phyloP scores from a whole-genome alignment of 2,329 filamentous ascomycete genomes.

The Sclerotinia glacialis region DNA sequence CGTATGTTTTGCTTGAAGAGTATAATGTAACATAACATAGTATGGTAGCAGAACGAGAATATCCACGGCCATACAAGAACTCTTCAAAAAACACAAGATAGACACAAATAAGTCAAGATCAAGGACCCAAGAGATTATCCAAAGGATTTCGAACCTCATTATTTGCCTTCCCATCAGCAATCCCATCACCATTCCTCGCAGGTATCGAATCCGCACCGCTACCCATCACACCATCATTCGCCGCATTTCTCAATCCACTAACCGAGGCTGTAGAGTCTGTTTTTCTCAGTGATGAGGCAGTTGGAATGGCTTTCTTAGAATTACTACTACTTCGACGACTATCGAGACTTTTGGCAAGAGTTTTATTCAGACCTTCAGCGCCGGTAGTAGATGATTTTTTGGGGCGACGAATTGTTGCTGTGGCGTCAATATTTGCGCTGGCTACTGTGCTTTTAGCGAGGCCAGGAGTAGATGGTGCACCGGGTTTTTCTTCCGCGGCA shows the following conservation, averaged over 20 bases:
- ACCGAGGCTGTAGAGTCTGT: conserved; percentile 31
- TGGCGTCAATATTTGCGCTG: conserved; percentile 80
- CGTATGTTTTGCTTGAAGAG: conserved; percentile 17
- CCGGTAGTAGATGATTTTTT: conserved; percentile 47
- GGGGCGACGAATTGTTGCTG: conserved; percentile 62
- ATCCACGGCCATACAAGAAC: background rate
- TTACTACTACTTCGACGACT: conserved; percentile 84
- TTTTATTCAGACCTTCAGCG: conserved; percentile 72
- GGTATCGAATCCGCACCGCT: background rate
- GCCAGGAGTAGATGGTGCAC: conserved; percentile 87
- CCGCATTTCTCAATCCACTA: conserved; percentile 29
- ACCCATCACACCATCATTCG: background rate
- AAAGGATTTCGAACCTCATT: conserved; percentile 35
- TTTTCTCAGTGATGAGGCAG: conserved; percentile 28
- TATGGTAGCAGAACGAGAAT: background rate
- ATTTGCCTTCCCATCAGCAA: conserved; percentile 22
- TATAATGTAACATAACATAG: background rate
- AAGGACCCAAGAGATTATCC: conserved; percentile 36
- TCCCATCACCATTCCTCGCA: conserved; percentile 20
- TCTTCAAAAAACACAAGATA: background rate
- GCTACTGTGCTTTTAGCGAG: conserved; percentile 90
- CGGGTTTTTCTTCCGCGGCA: conserved; percentile 86
- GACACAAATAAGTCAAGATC: conserved; percentile 17
- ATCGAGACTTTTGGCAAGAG: conserved; percentile 82
- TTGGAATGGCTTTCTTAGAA: conserved; percentile 70